phyloP scores from a whole-genome alignment of 768 basidiomycete species.

The Hysterangium stoloniferum region DNA sequence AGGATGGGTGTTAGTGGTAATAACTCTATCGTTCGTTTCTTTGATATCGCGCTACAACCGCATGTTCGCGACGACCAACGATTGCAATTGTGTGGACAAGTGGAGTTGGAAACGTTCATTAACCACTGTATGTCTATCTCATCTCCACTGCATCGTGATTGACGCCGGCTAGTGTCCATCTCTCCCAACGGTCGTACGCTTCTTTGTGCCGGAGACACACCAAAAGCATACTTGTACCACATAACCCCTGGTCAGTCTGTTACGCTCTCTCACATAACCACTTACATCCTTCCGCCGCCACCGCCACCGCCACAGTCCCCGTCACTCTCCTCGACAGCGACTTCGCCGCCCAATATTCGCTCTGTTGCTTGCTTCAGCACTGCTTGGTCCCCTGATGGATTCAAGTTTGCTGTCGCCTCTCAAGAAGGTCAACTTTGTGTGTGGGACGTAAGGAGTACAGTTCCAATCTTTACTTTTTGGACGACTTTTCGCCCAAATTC shows the following conservation, averaged over 20 bases:
- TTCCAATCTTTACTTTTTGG: slow-evolving; percentile 60
- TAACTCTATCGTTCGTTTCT: background rate
- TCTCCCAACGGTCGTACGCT: slow-evolving; percentile 84
- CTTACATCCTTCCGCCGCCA: slow-evolving; percentile 54
- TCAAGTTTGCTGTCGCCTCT: slow-evolving; percentile 75
- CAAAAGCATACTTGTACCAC: slow-evolving; percentile 75
- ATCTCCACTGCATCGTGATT: no score
- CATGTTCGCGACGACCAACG: background rate
- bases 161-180: slow-evolving; percentile 76
- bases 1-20: slow-evolving; percentile 5
- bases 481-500: slow-evolving; percentile 25
- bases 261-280: slow-evolving; percentile 57
- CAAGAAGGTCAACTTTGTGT: slow-evolving; percentile 76
- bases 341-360: slow-evolving; percentile 22
- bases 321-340: background rate
- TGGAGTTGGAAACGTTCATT: slow-evolving; percentile 1
- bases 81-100: background rate
- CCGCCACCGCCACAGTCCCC: slow-evolving; percentile 16
- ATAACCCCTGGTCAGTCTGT: slow-evolving; percentile 57
- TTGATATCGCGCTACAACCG: background rate
- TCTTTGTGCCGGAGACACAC: slow-evolving; percentile 86
- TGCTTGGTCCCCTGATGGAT: slow-evolving; percentile 67
- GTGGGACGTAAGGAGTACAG: slow-evolving; percentile 74
- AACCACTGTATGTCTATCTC: slow-evolving; percentile 6
- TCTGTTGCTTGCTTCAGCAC: slow-evolving; percentile 68